phyloP scores from a whole-genome alignment of 768 basidiomycete species.

The Lactarius hatsudake region DNA sequence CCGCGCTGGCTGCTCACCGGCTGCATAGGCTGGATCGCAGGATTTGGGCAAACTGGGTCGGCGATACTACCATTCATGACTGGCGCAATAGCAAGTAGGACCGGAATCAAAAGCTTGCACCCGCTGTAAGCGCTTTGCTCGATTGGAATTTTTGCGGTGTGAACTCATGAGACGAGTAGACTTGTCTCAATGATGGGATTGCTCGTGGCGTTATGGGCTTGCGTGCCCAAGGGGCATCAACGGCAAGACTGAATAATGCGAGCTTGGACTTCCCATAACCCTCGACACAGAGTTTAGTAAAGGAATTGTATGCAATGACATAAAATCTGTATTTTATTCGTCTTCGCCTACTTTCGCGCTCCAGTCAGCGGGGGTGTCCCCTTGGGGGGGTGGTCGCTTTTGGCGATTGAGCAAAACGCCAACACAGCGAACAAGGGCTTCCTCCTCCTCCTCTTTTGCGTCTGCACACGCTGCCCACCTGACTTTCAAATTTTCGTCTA shows the following conservation, averaged over 20 bases:
- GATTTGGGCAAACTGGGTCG: constrained; percentile 49
- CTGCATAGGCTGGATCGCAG: constrained; percentile 51
- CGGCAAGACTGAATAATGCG: constrained; percentile 14
- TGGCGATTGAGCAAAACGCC: constrained; percentile 65
- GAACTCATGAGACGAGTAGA: constrained; percentile 23
- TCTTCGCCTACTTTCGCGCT: not conserved
- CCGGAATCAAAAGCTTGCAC: constrained; percentile 46
- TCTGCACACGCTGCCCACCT: constrained; percentile 93
- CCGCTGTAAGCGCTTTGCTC: constrained; percentile 42
- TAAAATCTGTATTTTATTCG: not conserved
- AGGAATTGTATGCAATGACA: not conserved
- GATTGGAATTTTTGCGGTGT: not conserved
- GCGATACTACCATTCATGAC: constrained; percentile 52
- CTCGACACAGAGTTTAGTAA: not conserved
- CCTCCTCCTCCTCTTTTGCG: constrained; percentile 69
- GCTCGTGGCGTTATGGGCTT: constrained; percentile 43
- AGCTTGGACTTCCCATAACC: not conserved
- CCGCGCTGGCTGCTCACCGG: constrained; percentile 43
- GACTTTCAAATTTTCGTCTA: constrained; percentile 80
- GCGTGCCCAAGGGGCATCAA: constrained; percentile 37
- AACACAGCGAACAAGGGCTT: constrained; percentile 64
- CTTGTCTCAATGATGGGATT: constrained; percentile 43
- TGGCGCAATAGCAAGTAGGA: constrained; percentile 41
- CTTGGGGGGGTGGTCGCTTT: constrained; percentile 31
- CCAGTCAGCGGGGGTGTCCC: not conserved